phyloP scores from a whole-genome alignment of 441 rosid species.

The Erodium texanum region DNA sequence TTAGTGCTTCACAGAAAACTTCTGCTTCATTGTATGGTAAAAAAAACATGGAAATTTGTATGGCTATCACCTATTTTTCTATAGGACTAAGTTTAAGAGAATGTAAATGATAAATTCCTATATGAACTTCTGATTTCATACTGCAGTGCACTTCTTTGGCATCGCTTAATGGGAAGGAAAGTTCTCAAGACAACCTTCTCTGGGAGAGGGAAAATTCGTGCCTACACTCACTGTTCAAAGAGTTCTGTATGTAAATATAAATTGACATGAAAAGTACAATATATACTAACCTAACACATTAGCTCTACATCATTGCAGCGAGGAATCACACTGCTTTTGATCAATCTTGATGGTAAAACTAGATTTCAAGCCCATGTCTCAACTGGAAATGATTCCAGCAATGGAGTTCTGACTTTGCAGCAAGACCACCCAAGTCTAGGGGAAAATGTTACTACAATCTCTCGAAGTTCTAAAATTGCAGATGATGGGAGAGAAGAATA shows the following conservation, averaged over 20 bases:
- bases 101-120: background rate
- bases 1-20: background rate
- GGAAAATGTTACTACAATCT: constrained; percentile 14
- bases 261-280: background rate
- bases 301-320: constrained; percentile 38
- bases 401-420: constrained; percentile 25
- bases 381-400: constrained; percentile 33
- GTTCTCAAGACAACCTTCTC: constrained; percentile 56
- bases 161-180: constrained; percentile 65
- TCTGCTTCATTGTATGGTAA: too few relatives aligned
- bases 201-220: constrained; percentile 52
- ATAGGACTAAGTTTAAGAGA: background rate
- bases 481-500: constrained; percentile 63
- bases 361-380: constrained; percentile 22
- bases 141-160: constrained; percentile 87
- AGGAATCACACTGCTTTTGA: constrained; percentile 57
- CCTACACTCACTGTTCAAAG: constrained; percentile 78
- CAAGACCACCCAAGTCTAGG: constrained; percentile 26
- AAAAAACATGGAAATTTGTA: too few relatives aligned
- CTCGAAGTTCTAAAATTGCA: constrained; percentile 19
- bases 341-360: constrained; percentile 62
- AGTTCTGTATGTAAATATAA: constrained; percentile 41
- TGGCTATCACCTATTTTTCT: background rate
- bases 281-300: constrained; percentile 14
- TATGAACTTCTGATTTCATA: constrained; percentile 4